Evolutionary conservation across 805 yeast species (phyloP).

Genomic region (Jamesozyma gamospora): DNA sequence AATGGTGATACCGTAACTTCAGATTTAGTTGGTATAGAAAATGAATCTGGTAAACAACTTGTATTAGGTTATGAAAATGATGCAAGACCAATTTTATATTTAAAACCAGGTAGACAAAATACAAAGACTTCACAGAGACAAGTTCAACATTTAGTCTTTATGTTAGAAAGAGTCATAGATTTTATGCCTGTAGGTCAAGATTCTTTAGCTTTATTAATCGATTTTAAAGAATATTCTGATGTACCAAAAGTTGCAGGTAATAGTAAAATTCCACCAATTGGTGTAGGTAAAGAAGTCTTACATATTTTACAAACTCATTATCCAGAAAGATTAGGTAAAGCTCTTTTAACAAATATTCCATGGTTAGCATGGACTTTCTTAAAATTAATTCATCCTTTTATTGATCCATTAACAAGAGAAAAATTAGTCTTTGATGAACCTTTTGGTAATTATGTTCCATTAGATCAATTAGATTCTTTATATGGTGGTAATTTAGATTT

Average conservation of each 20-base stretch:
- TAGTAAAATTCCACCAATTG: slow-evolving; percentile 77
- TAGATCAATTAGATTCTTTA: slow-evolving; percentile 66
- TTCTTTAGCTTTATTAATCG: slow-evolving; percentile 80
- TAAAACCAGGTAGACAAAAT: slow-evolving; percentile 92
- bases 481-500: slow-evolving; percentile 85
- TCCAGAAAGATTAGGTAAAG: slow-evolving; percentile 93
- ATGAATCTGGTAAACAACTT: slow-evolving; percentile 87
- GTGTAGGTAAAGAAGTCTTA: slow-evolving; percentile 83
- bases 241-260: slow-evolving; percentile 44
- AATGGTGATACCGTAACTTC: slow-evolving; percentile 42
- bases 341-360: slow-evolving; percentile 85
- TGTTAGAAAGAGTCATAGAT: slow-evolving; percentile 86
- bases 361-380: slow-evolving; percentile 89
- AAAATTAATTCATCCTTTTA: slow-evolving; percentile 87
- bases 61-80: slow-evolving; percentile 85
- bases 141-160: slow-evolving; percentile 89
- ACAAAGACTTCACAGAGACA: slow-evolving; percentile 84
- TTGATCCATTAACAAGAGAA: slow-evolving; percentile 90
- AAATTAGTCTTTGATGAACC: slow-evolving; percentile 89
- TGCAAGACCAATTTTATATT: slow-evolving; percentile 82
- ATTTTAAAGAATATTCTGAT: slow-evolving; percentile 66
- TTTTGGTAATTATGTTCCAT: slow-evolving; percentile 71
- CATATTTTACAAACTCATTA: slow-evolving; percentile 93
- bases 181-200: slow-evolving; percentile 97
- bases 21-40: slow-evolving; percentile 50